Conservation (phyloP, 257 asterid genomes). For the Solanum sparsipilum region DNA sequence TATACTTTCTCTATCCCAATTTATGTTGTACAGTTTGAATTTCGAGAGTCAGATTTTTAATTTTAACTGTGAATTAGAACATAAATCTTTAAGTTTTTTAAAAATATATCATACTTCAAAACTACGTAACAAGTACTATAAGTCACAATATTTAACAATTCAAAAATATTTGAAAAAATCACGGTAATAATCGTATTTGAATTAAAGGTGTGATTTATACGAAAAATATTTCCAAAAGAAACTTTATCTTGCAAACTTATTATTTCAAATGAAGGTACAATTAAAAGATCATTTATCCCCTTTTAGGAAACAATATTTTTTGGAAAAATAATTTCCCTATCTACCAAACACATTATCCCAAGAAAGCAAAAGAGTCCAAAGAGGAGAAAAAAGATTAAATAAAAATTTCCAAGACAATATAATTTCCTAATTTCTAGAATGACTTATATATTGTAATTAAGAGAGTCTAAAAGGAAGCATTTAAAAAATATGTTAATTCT, state of each 20-base stretch:
- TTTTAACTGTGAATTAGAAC: neutral
- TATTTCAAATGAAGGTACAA: neutral
- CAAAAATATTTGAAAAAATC: too few relatives aligned
- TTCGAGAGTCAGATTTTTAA: too few relatives aligned
- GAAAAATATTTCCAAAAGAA: too few relatives aligned
- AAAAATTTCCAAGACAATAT: neutral
- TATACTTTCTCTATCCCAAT: rapidly evolving
- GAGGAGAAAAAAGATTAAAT: neutral
- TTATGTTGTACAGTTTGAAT: neutral
- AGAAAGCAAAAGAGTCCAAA: neutral
- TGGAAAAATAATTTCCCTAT: neutral
- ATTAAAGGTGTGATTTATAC: too few relatives aligned
- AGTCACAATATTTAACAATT: too few relatives aligned
- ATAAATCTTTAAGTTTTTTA: too few relatives aligned
- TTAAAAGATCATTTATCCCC: neutral
- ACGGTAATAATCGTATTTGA: too few relatives aligned
- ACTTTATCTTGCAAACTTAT: neutral
- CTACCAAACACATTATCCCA: neutral
- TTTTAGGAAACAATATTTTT: neutral
- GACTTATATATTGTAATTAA: neutral
- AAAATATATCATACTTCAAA: too few relatives aligned
- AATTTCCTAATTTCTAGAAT: neutral
- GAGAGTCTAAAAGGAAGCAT: neutral
- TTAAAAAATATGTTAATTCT: neutral
- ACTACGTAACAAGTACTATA: too few relatives aligned